Evolutionary conservation across 176 grass and related monocot genomes (phyloP).

Genomic region (Cymbopogon citratus): DNA sequence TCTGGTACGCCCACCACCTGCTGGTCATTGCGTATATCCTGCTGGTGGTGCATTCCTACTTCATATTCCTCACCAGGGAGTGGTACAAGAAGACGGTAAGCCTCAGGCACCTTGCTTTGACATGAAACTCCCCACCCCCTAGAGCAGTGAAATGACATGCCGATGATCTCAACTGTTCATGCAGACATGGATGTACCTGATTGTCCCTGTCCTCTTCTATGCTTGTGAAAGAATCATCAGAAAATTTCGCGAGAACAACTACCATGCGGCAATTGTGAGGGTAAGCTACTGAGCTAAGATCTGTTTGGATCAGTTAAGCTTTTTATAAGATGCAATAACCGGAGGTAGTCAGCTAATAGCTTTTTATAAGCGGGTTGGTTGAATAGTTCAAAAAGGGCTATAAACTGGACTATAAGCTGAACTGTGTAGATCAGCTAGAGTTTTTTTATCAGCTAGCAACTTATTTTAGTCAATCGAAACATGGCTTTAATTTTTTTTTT

Average conservation of each 20-base stretch:
- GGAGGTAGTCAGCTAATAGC: too few relatives aligned
- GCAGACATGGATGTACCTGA: slow-evolving; percentile 98
- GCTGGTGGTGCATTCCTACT: slow-evolving; percentile 87
- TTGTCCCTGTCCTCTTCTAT: slow-evolving; percentile 86
- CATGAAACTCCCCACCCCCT: background rate
- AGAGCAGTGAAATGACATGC: slow-evolving; percentile 3
- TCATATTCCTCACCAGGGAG: slow-evolving; percentile 81
- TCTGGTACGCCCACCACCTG: slow-evolving; percentile 98
- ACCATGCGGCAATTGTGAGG: slow-evolving; percentile 65
- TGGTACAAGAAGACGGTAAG: slow-evolving; percentile 99
- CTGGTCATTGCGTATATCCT: slow-evolving; percentile 74
- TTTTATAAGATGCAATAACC: too few relatives aligned
- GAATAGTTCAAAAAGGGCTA: too few relatives aligned
- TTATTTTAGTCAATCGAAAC: too few relatives aligned
- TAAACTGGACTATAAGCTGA: too few relatives aligned
- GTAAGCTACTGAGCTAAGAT: slow-evolving; percentile 33
- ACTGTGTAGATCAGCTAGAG: too few relatives aligned
- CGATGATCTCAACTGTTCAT: slow-evolving; percentile 23
- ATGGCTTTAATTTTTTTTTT: background rate
- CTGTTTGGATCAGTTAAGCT: too few relatives aligned
- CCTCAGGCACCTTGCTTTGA: background rate
- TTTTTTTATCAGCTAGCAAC: too few relatives aligned
- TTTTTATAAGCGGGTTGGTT: too few relatives aligned
- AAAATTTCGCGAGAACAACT: slow-evolving; percentile 85
- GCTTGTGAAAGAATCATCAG: slow-evolving; percentile 91